phyloP scores from a whole-genome alignment of 2,329 filamentous ascomycete species.

The Hypoxylon rubiginosum region DNA sequence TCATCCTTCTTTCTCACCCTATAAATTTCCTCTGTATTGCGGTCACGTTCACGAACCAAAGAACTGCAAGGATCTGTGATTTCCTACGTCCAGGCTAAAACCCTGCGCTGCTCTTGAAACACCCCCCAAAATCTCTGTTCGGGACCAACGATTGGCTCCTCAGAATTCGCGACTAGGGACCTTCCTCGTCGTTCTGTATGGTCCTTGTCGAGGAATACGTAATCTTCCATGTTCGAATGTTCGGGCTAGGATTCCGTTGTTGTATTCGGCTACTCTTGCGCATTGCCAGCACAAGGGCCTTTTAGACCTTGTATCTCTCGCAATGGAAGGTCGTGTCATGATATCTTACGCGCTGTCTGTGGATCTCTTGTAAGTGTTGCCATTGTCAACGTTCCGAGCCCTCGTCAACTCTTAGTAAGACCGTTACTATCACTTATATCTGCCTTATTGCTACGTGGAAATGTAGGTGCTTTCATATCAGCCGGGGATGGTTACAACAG shows the following conservation, averaged over 20 bases:
- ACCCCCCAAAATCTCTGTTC: conserved; percentile 16
- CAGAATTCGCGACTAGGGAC: conserved; percentile 20
- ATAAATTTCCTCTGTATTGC: neutral
- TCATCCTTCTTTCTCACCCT: neutral
- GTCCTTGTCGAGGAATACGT: conserved; percentile 25
- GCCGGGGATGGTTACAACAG: conserved; percentile 2
- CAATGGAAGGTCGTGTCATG: neutral
- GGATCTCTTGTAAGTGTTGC: neutral
- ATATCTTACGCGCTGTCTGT: neutral
- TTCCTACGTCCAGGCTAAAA: conserved; percentile 18
- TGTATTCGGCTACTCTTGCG: neutral
- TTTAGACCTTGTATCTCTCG: neutral
- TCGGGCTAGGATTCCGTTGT: neutral
- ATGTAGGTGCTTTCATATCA: neutral
- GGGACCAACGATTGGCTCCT: conserved; percentile 30
- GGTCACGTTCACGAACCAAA: neutral
- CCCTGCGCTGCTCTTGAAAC: conserved; percentile 42
- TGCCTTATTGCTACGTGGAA: neutral
- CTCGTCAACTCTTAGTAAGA: neutral
- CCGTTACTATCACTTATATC: neutral
- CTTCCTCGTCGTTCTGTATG: conserved; percentile 17
- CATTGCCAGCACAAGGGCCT: neutral
- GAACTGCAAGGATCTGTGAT: conserved; percentile 2
- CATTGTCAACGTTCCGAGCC: neutral
- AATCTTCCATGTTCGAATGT: conserved; percentile 7